Conservation (phyloP, 352 stramenopile genomes). For the Phytophthora fragariae region DNA sequence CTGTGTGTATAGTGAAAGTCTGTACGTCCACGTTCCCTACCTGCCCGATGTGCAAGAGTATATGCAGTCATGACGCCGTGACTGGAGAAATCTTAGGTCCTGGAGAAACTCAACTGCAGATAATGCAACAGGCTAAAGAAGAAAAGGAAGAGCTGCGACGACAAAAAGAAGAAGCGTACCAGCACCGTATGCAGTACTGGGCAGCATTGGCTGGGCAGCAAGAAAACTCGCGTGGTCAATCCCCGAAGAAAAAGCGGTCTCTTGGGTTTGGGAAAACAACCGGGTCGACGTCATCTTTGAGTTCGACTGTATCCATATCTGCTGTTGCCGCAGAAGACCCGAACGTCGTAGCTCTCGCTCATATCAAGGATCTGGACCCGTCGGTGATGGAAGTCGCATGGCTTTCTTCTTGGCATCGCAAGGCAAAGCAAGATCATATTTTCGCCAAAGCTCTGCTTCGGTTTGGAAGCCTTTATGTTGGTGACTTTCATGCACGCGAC, state of each 20-base stretch:
- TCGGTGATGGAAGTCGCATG: constrained; percentile 53
- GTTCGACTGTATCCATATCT: not conserved
- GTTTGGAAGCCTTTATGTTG: constrained; percentile 78
- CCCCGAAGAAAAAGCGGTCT: constrained; percentile 42
- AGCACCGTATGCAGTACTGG: constrained; percentile 76
- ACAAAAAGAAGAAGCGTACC: constrained; percentile 66
- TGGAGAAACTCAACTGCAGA: constrained; percentile 62
- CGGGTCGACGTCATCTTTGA: constrained; percentile 3
- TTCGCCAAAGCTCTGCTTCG: constrained; percentile 77
- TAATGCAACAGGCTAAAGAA: constrained; percentile 52
- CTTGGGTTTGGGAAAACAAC: constrained; percentile 44
- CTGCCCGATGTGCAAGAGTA: constrained; percentile 69
- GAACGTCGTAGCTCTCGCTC: constrained; percentile 16
- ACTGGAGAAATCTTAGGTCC: constrained; percentile 70
- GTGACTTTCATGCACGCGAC: constrained; percentile 59
- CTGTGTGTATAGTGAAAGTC: constrained; percentile 76
- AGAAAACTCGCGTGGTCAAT: constrained; percentile 25
- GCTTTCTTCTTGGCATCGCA: constrained; percentile 60
- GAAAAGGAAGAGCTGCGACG: constrained; percentile 50
- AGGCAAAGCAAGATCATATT: constrained; percentile 35
- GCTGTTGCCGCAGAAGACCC: not conserved
- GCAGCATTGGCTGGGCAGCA: constrained; percentile 51
- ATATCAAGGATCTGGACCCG: constrained; percentile 41
- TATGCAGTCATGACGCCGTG: constrained; percentile 61
- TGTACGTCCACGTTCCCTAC: constrained; percentile 70